phyloP scores from a whole-genome alignment of 2,329 filamentous ascomycete genomes.

The Didymella arachidicola region DNA sequence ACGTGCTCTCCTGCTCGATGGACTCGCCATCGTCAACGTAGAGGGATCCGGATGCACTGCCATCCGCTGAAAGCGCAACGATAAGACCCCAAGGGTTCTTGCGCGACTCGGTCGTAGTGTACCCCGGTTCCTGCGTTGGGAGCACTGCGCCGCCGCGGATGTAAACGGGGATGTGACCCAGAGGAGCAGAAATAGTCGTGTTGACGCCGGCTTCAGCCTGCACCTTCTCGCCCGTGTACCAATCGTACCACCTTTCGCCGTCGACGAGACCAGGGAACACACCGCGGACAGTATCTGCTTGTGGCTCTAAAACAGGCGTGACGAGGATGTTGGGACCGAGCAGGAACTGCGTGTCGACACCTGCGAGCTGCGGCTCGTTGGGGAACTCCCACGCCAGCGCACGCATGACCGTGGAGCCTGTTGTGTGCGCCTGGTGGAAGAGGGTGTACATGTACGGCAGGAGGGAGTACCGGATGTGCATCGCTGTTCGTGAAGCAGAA shows the following conservation, averaged over 20 bases:
- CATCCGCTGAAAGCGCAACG: conserved; percentile 64
- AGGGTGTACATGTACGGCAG: conserved; percentile 80
- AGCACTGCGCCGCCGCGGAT: conserved; percentile 73
- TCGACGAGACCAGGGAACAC: conserved; percentile 72
- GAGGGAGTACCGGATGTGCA: conserved; percentile 73
- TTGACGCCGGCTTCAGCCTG: conserved; percentile 62
- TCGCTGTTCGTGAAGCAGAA: conserved; percentile 69
- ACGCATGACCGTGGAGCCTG: conserved; percentile 74
- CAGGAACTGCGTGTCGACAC: conserved; percentile 75
- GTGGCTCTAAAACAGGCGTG: conserved; percentile 71
- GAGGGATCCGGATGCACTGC: conserved; percentile 66
- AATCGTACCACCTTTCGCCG: conserved; percentile 76
- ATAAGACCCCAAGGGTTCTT: conserved; percentile 72
- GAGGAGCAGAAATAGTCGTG: conserved; percentile 66
- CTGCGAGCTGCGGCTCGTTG: conserved; percentile 71
- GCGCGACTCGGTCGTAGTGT: conserved; percentile 71
- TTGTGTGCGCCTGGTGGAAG: conserved; percentile 70
- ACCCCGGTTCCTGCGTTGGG: conserved; percentile 71
- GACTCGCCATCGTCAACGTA: conserved; percentile 81
- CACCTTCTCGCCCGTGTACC: conserved; percentile 72
- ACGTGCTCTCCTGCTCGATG: conserved; percentile 62
- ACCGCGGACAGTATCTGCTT: conserved; percentile 67
- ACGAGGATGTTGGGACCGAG: conserved; percentile 72
- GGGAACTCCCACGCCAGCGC: conserved; percentile 79
- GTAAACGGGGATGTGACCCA: conserved; percentile 75